Percentiles rank a stretch among this genome's conserved stretches.
These are phyloP conservation scores for Echria macrotheca DNA, from an alignment of 495 filamentous ascomycete species.

Conservation along the genomic window DNA sequence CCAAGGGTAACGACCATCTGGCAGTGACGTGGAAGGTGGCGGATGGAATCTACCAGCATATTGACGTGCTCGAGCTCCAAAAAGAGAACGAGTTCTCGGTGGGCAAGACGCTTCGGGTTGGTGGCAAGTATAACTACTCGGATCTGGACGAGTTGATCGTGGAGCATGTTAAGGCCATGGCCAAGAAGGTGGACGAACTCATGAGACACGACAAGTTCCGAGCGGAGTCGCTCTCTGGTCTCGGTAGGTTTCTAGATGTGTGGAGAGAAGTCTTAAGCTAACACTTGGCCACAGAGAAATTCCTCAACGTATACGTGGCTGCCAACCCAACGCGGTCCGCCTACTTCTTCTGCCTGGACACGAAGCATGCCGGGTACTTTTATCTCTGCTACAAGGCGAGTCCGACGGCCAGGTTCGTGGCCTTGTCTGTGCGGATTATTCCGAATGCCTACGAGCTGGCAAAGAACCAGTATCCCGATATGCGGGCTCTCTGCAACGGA, in stretches of 20 bases:
- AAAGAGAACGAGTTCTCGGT: slow-evolving; percentile 96
- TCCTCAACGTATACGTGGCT: slow-evolving; percentile 90
- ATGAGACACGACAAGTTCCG: slow-evolving; percentile 89
- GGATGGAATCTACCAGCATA: slow-evolving; percentile 89
- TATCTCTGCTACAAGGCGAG: slow-evolving; percentile 92
- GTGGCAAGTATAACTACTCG: slow-evolving; percentile 80
- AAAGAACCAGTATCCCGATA: slow-evolving; percentile 83
- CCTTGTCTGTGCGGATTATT: slow-evolving; percentile 86
- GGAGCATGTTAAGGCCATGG: slow-evolving; percentile 95
- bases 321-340: slow-evolving; percentile 91
- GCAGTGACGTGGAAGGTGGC: slow-evolving; percentile 98
- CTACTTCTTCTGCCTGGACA: slow-evolving; percentile 91
- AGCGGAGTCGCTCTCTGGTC: slow-evolving; percentile 67
- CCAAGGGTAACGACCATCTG: slow-evolving; percentile 88
- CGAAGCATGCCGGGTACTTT: slow-evolving; percentile 91
- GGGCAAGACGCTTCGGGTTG: slow-evolving; percentile 75
- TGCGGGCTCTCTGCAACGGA: slow-evolving; percentile 87
- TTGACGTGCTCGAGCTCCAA: slow-evolving; percentile 92
- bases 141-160: slow-evolving; percentile 97
- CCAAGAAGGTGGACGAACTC: slow-evolving; percentile 95
- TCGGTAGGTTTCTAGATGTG: slow-evolving; percentile 70
- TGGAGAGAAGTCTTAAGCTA: too few species aligned
- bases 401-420: slow-evolving; percentile 59
- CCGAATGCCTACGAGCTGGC: slow-evolving; percentile 82
- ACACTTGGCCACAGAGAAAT: slow-evolving; percentile 85